phyloP scores from a whole-genome alignment of 345 rosid genomes.

The Euphorbia lathyris region DNA sequence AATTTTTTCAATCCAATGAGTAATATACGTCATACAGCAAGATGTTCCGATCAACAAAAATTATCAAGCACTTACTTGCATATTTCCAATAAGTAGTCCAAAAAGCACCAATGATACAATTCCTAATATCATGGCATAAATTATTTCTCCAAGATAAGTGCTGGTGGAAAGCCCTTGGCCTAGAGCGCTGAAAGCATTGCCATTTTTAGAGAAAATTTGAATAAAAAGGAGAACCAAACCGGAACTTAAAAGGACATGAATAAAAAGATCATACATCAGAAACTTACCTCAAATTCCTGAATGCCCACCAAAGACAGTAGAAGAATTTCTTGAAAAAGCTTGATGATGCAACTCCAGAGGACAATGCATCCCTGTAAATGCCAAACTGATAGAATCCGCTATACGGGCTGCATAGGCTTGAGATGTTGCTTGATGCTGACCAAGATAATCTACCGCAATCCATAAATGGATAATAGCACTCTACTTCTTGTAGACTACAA shows the following conservation, averaged over 20 bases:
- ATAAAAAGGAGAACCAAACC: too few species aligned
- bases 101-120: constrained; percentile 46
- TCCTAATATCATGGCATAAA: constrained; percentile 35
- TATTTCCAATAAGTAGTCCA: constrained; percentile 50
- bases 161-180: constrained; percentile 49
- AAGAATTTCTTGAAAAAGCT: constrained; percentile 40
- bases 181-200: constrained; percentile 33
- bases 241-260: neutral
- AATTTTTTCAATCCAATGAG: neutral
- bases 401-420: constrained; percentile 30
- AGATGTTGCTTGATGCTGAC: constrained; percentile 33
- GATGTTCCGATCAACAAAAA: neutral
- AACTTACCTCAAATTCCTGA: constrained; percentile 43
- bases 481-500: constrained; percentile 19
- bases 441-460: constrained; percentile 31
- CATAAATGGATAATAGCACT: constrained; percentile 29
- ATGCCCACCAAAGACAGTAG: constrained; percentile 54
- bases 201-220: neutral
- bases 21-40: neutral
- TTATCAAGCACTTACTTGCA: constrained; percentile 36
- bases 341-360: constrained; percentile 27
- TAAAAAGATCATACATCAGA: neutral
- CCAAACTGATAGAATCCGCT: constrained; percentile 31
- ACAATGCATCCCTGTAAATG: constrained; percentile 39
- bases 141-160: constrained; percentile 43